A percentile compares a stretch with the other conserved stretches of the same genome.
phyloP scores from a whole-genome alignment of 1,284 basidiomycete genomes.

The Phlebopus sp. region DNA sequence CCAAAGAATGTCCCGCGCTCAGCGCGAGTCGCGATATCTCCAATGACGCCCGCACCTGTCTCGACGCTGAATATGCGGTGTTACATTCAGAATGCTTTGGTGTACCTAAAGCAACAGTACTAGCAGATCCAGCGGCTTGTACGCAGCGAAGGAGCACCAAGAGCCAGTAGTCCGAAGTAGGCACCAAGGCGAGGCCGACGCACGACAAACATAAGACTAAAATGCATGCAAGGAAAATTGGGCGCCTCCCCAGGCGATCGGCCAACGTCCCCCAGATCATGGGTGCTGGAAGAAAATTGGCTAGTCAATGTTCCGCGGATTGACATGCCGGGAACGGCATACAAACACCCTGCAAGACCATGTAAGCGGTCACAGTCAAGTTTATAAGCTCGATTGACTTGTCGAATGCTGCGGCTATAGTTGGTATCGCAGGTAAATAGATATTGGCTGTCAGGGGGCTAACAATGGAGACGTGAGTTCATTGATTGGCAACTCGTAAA shows the following conservation, averaged over 20 bases:
- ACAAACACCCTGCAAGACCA: constrained; percentile 75
- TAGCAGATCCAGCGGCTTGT: constrained; percentile 55
- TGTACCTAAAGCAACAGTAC: constrained; percentile 50
- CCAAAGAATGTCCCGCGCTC: constrained; percentile 53
- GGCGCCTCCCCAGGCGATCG: constrained; percentile 51
- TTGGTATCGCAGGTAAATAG: constrained; percentile 73
- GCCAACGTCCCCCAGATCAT: constrained; percentile 59
- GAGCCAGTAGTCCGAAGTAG: constrained; percentile 54
- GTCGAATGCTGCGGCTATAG: constrained; percentile 55
- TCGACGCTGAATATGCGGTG: neutral
- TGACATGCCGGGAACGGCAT: constrained; percentile 9
- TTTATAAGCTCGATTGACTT: constrained; percentile 67
- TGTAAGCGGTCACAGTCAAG: constrained; percentile 72
- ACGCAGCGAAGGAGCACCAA: constrained; percentile 55
- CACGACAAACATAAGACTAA: constrained; percentile 48
- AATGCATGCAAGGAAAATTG: constrained; percentile 49
- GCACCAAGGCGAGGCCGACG: constrained; percentile 54
- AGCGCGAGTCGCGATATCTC: constrained; percentile 48
- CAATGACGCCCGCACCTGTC: constrained; percentile 49
- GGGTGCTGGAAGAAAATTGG: constrained; percentile 38
- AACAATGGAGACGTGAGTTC: neutral
- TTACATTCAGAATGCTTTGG: neutral
- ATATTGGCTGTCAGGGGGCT: constrained; percentile 71
- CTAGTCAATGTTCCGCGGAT: neutral
- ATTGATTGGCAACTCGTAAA: neutral